phyloP scores from a whole-genome alignment of 2,329 filamentous ascomycete species.

The Diplodia scrobiculata region DNA sequence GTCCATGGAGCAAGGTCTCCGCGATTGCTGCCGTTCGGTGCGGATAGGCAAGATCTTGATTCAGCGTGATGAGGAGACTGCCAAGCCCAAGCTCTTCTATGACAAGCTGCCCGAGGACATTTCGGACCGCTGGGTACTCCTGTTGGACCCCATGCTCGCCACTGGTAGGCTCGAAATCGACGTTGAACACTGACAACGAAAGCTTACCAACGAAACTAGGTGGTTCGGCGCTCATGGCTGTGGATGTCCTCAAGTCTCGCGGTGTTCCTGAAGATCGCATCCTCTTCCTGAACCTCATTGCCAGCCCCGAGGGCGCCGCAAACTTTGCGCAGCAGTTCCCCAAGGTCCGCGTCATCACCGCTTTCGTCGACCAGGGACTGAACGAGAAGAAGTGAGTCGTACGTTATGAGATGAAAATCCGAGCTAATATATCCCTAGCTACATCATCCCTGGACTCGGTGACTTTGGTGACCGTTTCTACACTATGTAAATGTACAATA shows the following conservation, averaged over 20 bases:
- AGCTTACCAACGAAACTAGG: constrained; percentile 54
- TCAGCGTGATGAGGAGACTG: constrained; percentile 93
- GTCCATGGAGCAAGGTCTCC: constrained; percentile 95
- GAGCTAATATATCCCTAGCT: constrained; percentile 59
- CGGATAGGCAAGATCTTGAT: constrained; percentile 98
- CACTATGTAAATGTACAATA: constrained; percentile 65
- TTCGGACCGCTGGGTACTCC: constrained; percentile 83
- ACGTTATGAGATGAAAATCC: constrained; percentile 35
- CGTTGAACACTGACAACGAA: background rate
- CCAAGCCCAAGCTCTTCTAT: constrained; percentile 90
- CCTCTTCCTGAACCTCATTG: constrained; percentile 93
- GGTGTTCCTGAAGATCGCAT: constrained; percentile 95
- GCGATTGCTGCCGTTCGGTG: constrained; percentile 97
- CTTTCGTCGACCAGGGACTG: constrained; percentile 94
- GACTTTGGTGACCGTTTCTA: constrained; percentile 97
- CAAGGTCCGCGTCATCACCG: constrained; percentile 85
- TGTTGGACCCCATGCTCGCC: constrained; percentile 98
- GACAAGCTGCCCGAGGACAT: constrained; percentile 97
- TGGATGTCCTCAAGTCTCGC: constrained; percentile 84
- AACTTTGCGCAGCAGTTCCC: constrained; percentile 90
- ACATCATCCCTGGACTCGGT: constrained; percentile 89
- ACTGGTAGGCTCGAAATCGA: constrained; percentile 65
- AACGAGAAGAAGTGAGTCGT: constrained; percentile 88
- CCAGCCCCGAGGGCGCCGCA: constrained; percentile 88
- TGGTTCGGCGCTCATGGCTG: constrained; percentile 94